Conservation (phyloP, 495 filamentous ascomycete genomes). For the Neurospora tetraspora region DNA sequence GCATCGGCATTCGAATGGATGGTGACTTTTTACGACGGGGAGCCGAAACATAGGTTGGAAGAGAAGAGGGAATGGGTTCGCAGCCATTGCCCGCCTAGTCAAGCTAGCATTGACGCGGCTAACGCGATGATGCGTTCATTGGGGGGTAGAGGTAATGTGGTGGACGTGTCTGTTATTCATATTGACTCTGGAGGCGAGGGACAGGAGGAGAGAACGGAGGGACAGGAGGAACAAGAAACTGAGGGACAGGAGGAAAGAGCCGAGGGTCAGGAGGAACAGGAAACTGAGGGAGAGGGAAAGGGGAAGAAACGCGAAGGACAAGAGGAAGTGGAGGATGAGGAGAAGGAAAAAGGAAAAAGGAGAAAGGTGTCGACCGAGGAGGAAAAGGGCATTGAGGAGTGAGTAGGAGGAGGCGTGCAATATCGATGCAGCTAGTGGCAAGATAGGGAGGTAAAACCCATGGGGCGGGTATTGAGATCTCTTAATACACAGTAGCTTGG, state of each 20-base stretch:
- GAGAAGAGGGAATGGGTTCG: slow-evolving; percentile 1
- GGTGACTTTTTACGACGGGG: neutral
- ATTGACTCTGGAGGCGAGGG: neutral
- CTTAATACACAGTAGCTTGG: no score
- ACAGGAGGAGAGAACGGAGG: neutral
- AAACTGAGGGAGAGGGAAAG: neutral
- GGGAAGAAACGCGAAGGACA: neutral
- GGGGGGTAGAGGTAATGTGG: neutral
- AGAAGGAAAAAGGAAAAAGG: neutral
- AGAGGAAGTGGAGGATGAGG: neutral
- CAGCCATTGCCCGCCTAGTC: neutral
- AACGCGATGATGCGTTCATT: neutral
- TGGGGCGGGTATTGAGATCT: no score
- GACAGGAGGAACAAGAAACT: neutral
- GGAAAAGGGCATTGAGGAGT: neutral
- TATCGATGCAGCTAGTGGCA: neutral
- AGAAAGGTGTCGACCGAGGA: neutral
- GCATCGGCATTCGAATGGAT: slow-evolving; percentile 3
- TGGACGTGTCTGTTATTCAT: neutral
- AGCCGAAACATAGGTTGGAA: neutral
- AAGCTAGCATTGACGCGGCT: neutral
- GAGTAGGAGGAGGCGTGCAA: neutral
- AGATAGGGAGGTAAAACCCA: neutral
- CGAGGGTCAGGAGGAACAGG: neutral
- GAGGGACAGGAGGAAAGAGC: neutral